Conservation (phyloP, 345 rosid genomes). For the Clausena lansium region DNA sequence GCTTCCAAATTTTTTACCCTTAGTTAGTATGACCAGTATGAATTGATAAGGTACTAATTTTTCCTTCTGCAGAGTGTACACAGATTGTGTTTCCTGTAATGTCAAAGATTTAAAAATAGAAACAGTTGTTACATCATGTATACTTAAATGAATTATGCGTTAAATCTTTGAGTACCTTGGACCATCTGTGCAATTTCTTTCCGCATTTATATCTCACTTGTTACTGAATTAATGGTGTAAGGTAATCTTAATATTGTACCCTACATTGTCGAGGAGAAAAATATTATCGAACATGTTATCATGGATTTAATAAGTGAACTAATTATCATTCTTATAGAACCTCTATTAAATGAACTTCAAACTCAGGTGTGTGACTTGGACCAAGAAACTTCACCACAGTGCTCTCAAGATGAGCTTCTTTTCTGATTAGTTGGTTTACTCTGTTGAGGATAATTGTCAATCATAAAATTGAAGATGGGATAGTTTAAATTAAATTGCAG, state of each 20-base stretch:
- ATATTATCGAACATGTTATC: background rate
- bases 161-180: background rate
- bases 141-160: background rate
- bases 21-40: background rate
- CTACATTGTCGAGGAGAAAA: conserved; percentile 1
- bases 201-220: background rate
- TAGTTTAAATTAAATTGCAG: background rate
- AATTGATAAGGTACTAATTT: conserved; percentile 9
- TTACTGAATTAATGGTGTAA: background rate
- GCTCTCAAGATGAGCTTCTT: too few relatives aligned
- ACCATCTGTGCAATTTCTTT: background rate
- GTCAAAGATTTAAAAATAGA: background rate
- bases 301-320: background rate
- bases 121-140: background rate
- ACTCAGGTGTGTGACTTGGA: background rate
- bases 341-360: background rate
- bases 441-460: too few relatives aligned
- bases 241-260: background rate
- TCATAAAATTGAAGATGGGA: background rate
- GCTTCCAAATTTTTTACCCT: background rate
- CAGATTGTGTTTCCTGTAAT: background rate
- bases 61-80: background rate
- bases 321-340: background rate
- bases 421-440: too few relatives aligned
- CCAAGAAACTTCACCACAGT: background rate